Evolutionary conservation across 148 eudicot species (phyloP), one percentile per base, ranked within the genome.

Genomic region (Cornus controversa): DNA sequence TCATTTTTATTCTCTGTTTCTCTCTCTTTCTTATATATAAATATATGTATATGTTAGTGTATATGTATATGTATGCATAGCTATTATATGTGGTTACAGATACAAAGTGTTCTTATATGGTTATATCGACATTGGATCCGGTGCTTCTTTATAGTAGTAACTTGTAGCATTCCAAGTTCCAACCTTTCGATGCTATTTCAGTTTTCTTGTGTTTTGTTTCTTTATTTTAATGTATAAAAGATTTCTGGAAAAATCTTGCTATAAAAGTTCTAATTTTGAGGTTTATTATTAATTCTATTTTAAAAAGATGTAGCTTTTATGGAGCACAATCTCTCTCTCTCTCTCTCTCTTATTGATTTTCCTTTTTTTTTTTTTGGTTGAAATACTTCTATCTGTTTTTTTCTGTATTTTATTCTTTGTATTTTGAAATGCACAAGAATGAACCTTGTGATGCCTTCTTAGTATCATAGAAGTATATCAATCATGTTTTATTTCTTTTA

Each of bases 21-120:
- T 64, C 79, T 78, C 71, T 67, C 31, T 67, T 13, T 40, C 68
- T 10, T 62, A 10, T 50, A 29, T n/a, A 29, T 76, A 37, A 53
- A 8, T 31, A 8, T 70, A 31, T 45, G 16, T 10, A 27, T 26
- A 20, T 54, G 22, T 70, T 5, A 8, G 28, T 29, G 10, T 14
- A 20, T 50, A 13, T 50, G 18, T 50, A 13, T 53, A 5, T n/a
- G 11, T 50, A 4, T 50, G 20, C 4, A 47, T 47, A 47, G 10
- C 34, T n/a, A n/a, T n/a, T n/a, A n/a, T n/a, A n/a, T n/a, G 11
- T 2, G 50, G 8, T 45, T 15, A 50, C 16, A 13, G 57, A 13
- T 50, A 13, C 7, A 13, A 15, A 50, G 18, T 50, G 57, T 50
- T 11, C 14, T 16, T 50, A 50, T 50, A 50, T 13, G 20, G 5